A percentile compares a stretch with the other conserved stretches of the same genome.
These are phyloP conservation scores for Botrytis hyacinthi DNA, from an alignment of 2,329 filamentous ascomycete genomes.

Conservation along the genomic window DNA sequence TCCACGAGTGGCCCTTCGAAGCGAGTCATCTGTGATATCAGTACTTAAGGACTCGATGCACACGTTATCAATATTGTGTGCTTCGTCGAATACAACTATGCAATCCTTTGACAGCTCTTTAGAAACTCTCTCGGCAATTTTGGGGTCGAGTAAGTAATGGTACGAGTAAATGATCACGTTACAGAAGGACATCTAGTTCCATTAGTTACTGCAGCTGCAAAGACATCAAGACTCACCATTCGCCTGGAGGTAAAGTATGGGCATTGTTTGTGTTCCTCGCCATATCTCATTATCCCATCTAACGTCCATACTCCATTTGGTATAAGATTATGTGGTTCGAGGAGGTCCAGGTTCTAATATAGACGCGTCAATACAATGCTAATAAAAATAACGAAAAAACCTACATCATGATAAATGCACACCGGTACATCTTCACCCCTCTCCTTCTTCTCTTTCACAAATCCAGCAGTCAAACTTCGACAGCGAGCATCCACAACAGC, in stretches of 20 bases:
- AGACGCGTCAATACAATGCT: conserved; percentile 9
- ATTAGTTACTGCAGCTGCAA: conserved; percentile 22
- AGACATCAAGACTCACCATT: conserved; percentile 62
- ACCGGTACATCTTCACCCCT: conserved; percentile 90
- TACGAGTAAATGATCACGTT: conserved; percentile 99
- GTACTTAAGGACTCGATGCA: conserved; percentile 98
- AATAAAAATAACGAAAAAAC: conserved; percentile 32
- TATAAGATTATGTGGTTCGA: conserved; percentile 92
- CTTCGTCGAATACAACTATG: conserved; percentile 97
- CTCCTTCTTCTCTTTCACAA: conserved; percentile 97
- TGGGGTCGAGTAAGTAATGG: conserved; percentile 95
- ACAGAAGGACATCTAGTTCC: conserved; percentile 84
- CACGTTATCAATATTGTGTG: conserved; percentile 99
- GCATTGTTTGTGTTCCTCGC: conserved; percentile 94
- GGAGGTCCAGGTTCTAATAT: conserved; percentile 77
- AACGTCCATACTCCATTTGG: conserved; percentile 95
- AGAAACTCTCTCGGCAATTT: conserved; percentile 81
- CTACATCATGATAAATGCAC: conserved; percentile 90
- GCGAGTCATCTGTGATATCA: conserved; percentile 90
- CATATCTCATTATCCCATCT: conserved; percentile 82
- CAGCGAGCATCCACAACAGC: conserved; percentile 93
- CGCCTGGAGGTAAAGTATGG: conserved; percentile 94
- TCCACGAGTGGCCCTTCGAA: conserved; percentile 85
- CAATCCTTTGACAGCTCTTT: conserved; percentile 96
- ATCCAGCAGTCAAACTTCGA: conserved; percentile 90